Evolutionary conservation across 2,329 filamentous ascomycete species (phyloP), one percentile per base, ranked within the genome.

Genomic region (Cercospora zeina): DNA sequence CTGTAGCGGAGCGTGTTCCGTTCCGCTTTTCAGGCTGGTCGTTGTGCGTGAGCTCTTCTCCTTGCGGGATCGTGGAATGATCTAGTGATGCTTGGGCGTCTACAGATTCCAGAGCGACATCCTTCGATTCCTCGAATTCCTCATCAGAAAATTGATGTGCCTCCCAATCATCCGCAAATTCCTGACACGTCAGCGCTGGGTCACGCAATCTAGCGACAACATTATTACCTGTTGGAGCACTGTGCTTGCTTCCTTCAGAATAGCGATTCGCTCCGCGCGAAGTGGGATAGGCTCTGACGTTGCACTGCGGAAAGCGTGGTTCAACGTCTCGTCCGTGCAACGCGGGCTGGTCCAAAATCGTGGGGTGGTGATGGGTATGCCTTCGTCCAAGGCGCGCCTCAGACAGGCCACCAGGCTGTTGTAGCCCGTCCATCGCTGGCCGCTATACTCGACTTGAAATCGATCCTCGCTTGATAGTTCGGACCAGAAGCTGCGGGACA

Each of bases 331-430:
- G 47, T 96, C 83, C 3, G 88, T 89, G 75, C 90, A 96, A 67
- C 54, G 14, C 6, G 33, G 53, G 53, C 58, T 68, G 21, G 63
- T 81, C 93, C 93, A 99, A 73, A 91, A 97, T 55, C 88, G 84
- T 5, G 93, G 89, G 62, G 87, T 90, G 5, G 93, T 97, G 62
- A 99, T 96, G 14, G 92, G 90, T 59, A 96, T 90, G 59, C 89
- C 89, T 81, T 97, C 93, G 56, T 97, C 92, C 45, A 97, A 78
- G 1, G 92, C 96, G 70, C 95, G 83, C 75, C 93, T 90, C 70
- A 99, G 76, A 21, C 89, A 85, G 24, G 95, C 95, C 19, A 97
- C 91, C 60, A 99, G 78, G 74, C 92, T 96, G 88, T 90, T 96
- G 76, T 99, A 99, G 3, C 95, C 95, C 0, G 92, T 97, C 91